Evolutionary conservation across 1,139 yeast species (phyloP).

Genomic region (Hansenula lynferdii): DNA sequence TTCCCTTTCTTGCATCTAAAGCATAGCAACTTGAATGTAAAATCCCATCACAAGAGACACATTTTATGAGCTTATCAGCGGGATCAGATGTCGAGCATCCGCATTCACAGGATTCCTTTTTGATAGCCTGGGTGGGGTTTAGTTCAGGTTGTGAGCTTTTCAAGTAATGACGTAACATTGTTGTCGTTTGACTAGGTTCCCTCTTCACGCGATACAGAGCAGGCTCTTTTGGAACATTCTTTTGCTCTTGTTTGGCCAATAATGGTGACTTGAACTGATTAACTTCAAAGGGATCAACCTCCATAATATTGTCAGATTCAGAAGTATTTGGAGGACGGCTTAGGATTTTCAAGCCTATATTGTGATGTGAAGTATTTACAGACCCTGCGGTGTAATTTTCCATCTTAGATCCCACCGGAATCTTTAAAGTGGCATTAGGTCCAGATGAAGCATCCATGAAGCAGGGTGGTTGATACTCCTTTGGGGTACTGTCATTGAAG

Average conservation of each 20-base stretch:
- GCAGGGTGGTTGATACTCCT: constrained; percentile 40
- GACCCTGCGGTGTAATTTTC: constrained; percentile 12
- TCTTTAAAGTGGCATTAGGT: constrained; percentile 25
- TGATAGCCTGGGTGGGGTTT: constrained; percentile 26
- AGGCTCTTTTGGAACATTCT: constrained; percentile 1
- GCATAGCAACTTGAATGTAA: constrained; percentile 29
- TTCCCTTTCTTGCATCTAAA: constrained; percentile 9
- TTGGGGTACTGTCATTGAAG: constrained; percentile 43
- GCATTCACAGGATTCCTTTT: constrained; percentile 26
- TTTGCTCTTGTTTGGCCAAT: neutral
- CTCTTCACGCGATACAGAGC: neutral
- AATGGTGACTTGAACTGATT: constrained; percentile 3
- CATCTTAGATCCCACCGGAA: constrained; percentile 15
- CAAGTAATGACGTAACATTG: constrained; percentile 23
- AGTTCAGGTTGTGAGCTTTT: constrained; percentile 19
- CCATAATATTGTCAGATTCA: constrained; percentile 5
- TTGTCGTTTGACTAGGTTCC: constrained; percentile 28
- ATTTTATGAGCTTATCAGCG: constrained; percentile 10
- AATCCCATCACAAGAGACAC: constrained; percentile 23
- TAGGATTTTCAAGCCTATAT: constrained; percentile 17
- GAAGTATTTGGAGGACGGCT: constrained; percentile 2
- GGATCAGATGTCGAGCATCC: constrained; percentile 14
- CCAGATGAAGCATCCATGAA: constrained; percentile 40
- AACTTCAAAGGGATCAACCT: constrained; percentile 28
- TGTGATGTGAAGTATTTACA: constrained; percentile 15